Base-by-base conservation (phyloP, 495 filamentous ascomycete species). In the Aspergillus ellipticus region DNA sequence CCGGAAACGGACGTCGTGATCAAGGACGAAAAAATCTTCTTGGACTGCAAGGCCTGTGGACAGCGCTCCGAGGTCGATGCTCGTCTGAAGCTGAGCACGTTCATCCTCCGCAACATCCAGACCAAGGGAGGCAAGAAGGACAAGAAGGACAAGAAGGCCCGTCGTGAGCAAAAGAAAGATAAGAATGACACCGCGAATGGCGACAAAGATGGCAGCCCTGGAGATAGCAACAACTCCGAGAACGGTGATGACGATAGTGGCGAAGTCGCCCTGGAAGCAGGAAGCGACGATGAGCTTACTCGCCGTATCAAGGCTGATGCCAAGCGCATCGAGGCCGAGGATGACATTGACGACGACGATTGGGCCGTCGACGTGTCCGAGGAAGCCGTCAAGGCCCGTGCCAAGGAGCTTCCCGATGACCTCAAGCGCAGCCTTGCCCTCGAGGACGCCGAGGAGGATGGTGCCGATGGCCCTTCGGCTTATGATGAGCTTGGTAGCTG, bases 1-100 rank as follows among this genome's bases (percentile, higher is more conserved):
- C 94, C 94, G 26, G 94, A 98, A 79, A 98, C 94, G 60, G 93
- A 92, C 56, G 89, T 96, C 66, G 81, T 87, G 65, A 89, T 96
- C 81, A 96, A 96, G 74, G 90, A 96, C 58, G 92, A 88, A 39
- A 81, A 79, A 64, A 98, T 98, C 67, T 66, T 85, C 51, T 84
- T 97, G 62, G 94, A 98, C 77, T 98, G 94, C 87, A 98, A 98
- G 78, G 94, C 94, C 54, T 98, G 94, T 67, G 94, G 94, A 66
- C 88, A 96, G 73, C 91, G 88, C 65, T 85, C 87, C 51, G 84
- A 93, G 51, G 92, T 96, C 48, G 93, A 97, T 67, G 80, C 88
- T 56, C 92, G 92, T 67, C 86, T 95, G 66, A 98, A 97, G 79
- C 87, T 98, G 57, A 93, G 89, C 80, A 89, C 89, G 53, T 98